A percentile compares a stretch with the other conserved stretches of the same genome.
These are phyloP conservation scores for Lecanoromycetidae sp. DNA, from an alignment of 2,329 filamentous ascomycete genomes.

Conservation along the genomic window DNA sequence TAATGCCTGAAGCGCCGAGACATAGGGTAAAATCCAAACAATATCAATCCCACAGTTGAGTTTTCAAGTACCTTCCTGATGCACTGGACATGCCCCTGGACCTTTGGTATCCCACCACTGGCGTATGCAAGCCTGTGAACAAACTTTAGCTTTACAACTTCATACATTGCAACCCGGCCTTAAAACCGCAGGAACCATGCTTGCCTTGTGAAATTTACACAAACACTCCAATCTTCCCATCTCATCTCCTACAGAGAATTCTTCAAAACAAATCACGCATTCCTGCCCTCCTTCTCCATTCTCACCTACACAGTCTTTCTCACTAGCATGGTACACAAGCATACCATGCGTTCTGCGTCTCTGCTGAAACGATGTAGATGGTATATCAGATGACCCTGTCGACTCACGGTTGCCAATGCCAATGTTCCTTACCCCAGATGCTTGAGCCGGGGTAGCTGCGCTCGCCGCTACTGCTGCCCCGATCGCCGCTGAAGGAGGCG, in stretches of 20 bases:
- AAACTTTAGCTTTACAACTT: not conserved
- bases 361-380: constrained; percentile 2
- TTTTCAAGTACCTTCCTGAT: constrained; percentile 32
- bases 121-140: constrained; percentile 39
- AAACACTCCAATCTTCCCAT: constrained; percentile 50
- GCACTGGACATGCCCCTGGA: constrained; percentile 47
- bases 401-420: constrained; percentile 28
- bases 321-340: constrained; percentile 44
- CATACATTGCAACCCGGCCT: not conserved
- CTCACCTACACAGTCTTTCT: constrained; percentile 49
- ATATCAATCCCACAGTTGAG: too few species aligned
- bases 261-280: constrained; percentile 54
- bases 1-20: too few species aligned
- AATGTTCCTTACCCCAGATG: constrained; percentile 15
- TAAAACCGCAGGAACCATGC: constrained; percentile 1
- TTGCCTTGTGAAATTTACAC: constrained; percentile 50
- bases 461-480: constrained; percentile 10
- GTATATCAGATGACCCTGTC: not conserved
- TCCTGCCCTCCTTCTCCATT: constrained; percentile 42
- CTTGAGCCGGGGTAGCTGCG: constrained; percentile 10
- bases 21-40: too few species aligned
- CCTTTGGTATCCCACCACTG: constrained; percentile 48
- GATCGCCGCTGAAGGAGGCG: constrained; percentile 10
- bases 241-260: constrained; percentile 48
- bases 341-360: constrained; percentile 25